Evolutionary conservation across 768 basidiomycete genomes (phyloP), one percentile per base, ranked within the genome.

Genomic region (Lactarius psammicola): DNA sequence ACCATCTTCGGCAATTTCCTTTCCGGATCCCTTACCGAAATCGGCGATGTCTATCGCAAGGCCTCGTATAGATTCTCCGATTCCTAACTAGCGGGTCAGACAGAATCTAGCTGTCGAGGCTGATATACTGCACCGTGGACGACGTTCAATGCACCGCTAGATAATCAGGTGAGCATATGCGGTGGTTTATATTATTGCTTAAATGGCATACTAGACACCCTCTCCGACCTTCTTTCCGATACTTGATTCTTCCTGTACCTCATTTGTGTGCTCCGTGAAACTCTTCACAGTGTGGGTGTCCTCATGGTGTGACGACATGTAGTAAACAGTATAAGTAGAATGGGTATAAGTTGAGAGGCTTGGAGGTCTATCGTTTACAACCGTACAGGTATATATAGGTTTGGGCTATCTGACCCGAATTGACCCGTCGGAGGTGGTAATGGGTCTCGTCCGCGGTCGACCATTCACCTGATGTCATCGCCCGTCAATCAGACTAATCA

Each of bases 51-150:
- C 61, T 3, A 63, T 63, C 4, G 53, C 57, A 10, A 46, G 26
- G 2, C 66, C 66, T 30, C 66, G 66, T n/a, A 67, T 44, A 7
- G 62, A 20, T 11, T 67, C 66, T 59, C 66, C 66, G 10, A 63
- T 42, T 28, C 66, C 66, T 67, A 55, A 33, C 3, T 53, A 30
- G 26, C n/a, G 18, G 26, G 34, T 31, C 17, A 57, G 56, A 36
- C n/a, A 26, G 26, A 51, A 15, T 6, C 10, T 26, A 26, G 26
- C 18, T 6, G 51, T 66, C 26, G 18, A n/a, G 11, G 31, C 1
- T 5, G 17, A 30, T 31, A 40, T 62, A n/a, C 10, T 34, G 18
- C 11, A 67, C 66, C 66, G 18, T 63, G 66, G 51, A 67, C 2
- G 5, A 62, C 3, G 28, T 59, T 54, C 61, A 34, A n/a, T 31